phyloP scores from a whole-genome alignment of 2,329 filamentous ascomycete genomes.

The Juglanconis oblonga region DNA sequence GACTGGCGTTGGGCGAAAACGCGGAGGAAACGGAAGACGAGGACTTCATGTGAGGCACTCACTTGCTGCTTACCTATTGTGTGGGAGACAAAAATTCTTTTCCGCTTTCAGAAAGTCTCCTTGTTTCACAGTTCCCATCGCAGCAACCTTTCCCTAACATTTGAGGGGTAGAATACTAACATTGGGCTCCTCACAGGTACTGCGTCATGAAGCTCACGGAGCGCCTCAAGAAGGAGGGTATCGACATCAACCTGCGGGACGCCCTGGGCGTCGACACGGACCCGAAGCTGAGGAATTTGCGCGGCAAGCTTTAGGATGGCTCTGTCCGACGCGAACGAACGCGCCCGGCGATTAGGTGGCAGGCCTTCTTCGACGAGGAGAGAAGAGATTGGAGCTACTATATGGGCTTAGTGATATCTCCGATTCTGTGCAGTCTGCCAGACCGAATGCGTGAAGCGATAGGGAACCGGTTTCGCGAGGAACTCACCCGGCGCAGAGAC shows the following conservation, averaged over 20 bases:
- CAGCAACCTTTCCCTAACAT: neutral
- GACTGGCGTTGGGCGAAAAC: slow-evolving; percentile 36
- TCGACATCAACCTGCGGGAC: slow-evolving; percentile 20
- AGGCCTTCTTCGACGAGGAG: neutral
- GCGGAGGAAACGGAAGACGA: slow-evolving; percentile 30
- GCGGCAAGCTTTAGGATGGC: slow-evolving; percentile 8
- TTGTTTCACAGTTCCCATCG: neutral
- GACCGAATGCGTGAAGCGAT: neutral
- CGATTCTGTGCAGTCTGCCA: neutral
- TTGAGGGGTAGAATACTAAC: slow-evolving; percentile 9
- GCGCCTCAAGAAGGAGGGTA: slow-evolving; percentile 19
- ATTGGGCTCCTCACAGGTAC: slow-evolving; percentile 9
- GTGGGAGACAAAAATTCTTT: slow-evolving; percentile 13
- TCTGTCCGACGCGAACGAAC: neutral
- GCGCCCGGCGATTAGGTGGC: neutral
- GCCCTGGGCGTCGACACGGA: slow-evolving; percentile 18
- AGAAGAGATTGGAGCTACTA: neutral
- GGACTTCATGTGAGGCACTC: slow-evolving; percentile 38
- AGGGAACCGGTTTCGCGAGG: neutral
- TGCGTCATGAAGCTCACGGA: slow-evolving; percentile 20
- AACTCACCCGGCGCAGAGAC: neutral
- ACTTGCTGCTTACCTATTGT: slow-evolving; percentile 4
- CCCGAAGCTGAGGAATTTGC: slow-evolving; percentile 18
- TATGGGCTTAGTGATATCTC: neutral
- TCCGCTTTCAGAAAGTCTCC: slow-evolving; percentile 7